Evolutionary conservation across 345 rosid species (phyloP).

Genomic region (Lepidium africanum): DNA sequence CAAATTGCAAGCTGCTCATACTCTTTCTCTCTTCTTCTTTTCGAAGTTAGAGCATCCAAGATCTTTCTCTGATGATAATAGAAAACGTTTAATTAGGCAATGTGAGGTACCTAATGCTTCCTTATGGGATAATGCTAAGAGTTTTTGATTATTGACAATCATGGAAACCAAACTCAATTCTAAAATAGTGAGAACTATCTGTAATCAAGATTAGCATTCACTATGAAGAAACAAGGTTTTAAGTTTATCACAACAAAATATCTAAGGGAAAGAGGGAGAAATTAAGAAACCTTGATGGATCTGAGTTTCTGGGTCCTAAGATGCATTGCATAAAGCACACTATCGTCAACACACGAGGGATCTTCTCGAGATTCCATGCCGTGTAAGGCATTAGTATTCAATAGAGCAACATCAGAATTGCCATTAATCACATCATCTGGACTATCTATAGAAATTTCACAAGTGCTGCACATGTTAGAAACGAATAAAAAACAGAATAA

Average conservation of each 20-base stretch:
- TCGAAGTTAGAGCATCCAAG: slow-evolving; percentile 53
- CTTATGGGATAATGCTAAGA: not conserved
- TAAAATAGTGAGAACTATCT: not conserved
- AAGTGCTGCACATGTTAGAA: not conserved
- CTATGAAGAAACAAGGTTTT: not conserved
- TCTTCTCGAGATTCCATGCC: slow-evolving; percentile 38
- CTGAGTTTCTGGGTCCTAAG: slow-evolving; percentile 38
- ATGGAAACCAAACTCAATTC: not conserved
- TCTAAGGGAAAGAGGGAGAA: slow-evolving; percentile 12
- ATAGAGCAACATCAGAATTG: slow-evolving; percentile 17
- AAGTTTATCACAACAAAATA: not conserved
- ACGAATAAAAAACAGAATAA: not conserved
- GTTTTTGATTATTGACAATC: not conserved
- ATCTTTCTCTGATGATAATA: slow-evolving; percentile 49
- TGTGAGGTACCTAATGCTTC: not conserved
- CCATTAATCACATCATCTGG: slow-evolving; percentile 21
- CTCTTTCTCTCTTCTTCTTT: slow-evolving; percentile 53
- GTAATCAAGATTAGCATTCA: not conserved
- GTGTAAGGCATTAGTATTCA: slow-evolving; percentile 47
- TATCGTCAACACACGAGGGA: slow-evolving; percentile 32
- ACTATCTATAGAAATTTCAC: slow-evolving; percentile 19
- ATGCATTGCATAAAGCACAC: slow-evolving; percentile 41
- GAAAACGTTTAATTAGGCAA: not conserved
- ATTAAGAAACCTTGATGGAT: slow-evolving; percentile 55
- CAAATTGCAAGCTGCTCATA: slow-evolving; percentile 71